Conservation (phyloP, 352 stramenopile species). For the Phytophthora hybrid region DNA sequence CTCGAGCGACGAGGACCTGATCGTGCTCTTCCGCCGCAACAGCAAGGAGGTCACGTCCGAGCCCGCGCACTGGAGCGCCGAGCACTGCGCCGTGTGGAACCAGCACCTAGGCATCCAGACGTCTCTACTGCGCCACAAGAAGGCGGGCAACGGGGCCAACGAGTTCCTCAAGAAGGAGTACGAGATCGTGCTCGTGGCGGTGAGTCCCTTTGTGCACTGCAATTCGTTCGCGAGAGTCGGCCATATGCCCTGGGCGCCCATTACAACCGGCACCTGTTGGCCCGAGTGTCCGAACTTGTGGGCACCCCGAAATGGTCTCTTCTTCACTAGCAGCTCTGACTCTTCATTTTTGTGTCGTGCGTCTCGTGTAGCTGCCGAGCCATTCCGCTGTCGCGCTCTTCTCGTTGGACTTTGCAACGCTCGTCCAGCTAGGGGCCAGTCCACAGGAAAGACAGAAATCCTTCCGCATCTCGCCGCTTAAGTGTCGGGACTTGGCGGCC, state of each 20-base stretch:
- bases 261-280: not conserved
- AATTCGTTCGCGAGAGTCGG: not conserved
- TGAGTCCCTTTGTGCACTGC: constrained; percentile 30
- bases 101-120: constrained; percentile 84
- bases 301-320: constrained; percentile 7
- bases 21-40: constrained; percentile 87
- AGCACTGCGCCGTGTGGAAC: constrained; percentile 82
- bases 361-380: constrained; percentile 62
- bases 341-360: constrained; percentile 17
- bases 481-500: constrained; percentile 78
- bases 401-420: constrained; percentile 72
- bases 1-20: constrained; percentile 73
- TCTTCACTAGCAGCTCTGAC: constrained; percentile 17
- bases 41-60: constrained; percentile 82
- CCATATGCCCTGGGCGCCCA: constrained; percentile 17
- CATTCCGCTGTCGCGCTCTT: constrained; percentile 85
- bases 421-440: constrained; percentile 61
- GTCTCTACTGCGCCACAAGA: constrained; percentile 70
- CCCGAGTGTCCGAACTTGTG: not conserved
- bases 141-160: constrained; percentile 18
- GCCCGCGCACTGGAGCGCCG: constrained; percentile 66
- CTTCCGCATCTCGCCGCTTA: constrained; percentile 73
- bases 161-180: constrained; percentile 85
- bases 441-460: constrained; percentile 50
- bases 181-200: constrained; percentile 82